Evolutionary conservation across 2,329 filamentous ascomycete genomes (phyloP), one percentile per base, ranked within the genome.

Genomic region (Juglanconis sp.): DNA sequence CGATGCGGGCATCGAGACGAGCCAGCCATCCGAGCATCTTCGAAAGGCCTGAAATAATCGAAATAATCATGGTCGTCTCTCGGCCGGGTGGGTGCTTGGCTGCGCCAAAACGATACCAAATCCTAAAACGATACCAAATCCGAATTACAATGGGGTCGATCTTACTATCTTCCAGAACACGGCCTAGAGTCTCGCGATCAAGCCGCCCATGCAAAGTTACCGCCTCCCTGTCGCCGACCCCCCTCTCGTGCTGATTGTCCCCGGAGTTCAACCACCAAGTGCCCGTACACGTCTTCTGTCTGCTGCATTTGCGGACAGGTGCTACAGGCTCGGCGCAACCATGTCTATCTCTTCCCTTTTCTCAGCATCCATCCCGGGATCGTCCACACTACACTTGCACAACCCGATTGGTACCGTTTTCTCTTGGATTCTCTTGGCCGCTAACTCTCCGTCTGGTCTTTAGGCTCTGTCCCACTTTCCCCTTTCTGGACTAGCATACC

Each of bases 381-480:
- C 10, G 38, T 42, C 10, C 40, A 42, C 40, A 38, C 36, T 38
- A 11, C 40, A 42, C 40, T 13, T 11, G 8, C 40, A 42, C 11
- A 42, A 44, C 15, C 40, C 11, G 42, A 44, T 47, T 35, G 52
- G 44, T 35, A 40, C 51, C 9, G 17, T 17, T 49, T 38, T 49
- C 44, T 7, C n/a, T 42, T 44, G 35, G 51, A 48, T 48, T 52
- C 46, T 52, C 51, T 46, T 34, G 53, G 61, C 46, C 31, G 58
- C 58, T 60, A 58, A 63, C 51, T 61, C 55, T 55, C 42, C 6
- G 13, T 53, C 44, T 46, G 38, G 54, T 53, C 49, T 53, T 62
- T 61, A 59, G 49, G 38, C 35, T 6, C 35, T 54, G 17, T 13
- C 38, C 52, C 40, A 31, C 36, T 50, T 54, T 58, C 10, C 51